Conservation (phyloP, 2,329 filamentous ascomycete genomes). For the Colletotrichum trifolii region DNA sequence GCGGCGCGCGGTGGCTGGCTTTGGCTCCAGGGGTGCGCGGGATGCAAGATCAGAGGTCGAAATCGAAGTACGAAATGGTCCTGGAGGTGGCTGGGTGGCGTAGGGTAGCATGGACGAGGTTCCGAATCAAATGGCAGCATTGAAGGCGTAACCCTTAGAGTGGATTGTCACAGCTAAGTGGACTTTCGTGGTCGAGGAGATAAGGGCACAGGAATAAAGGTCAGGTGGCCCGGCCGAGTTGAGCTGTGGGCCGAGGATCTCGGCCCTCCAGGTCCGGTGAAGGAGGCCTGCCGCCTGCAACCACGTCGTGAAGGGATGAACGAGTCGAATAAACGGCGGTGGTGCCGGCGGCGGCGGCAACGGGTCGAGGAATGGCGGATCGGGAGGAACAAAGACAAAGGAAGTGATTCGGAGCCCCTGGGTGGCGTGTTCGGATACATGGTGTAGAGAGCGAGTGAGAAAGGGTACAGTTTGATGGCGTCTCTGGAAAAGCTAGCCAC, state of each 20-base stretch:
- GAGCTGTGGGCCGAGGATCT: constrained; percentile 21
- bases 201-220: constrained; percentile 14
- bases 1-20: constrained; percentile 27
- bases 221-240: constrained; percentile 2
- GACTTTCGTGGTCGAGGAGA: constrained; percentile 3
- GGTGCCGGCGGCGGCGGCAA: constrained; percentile 20
- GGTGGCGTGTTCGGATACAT: constrained; percentile 2
- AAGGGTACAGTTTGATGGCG: not conserved
- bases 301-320: not conserved
- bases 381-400: not conserved
- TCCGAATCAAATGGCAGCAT: constrained; percentile 10
- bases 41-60: constrained; percentile 23
- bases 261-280: constrained; percentile 14
- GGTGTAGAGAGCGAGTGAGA: constrained; percentile 7
- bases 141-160: not conserved
- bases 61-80: constrained; percentile 13
- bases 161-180: constrained; percentile 13
- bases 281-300: not conserved
- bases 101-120: constrained; percentile 6
- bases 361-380: constrained; percentile 6
- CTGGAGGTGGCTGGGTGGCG: constrained; percentile 7
- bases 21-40: constrained; percentile 26
- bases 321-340: constrained; percentile 6
- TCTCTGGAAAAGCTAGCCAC: constrained; percentile 3
- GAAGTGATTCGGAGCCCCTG: constrained; percentile 9